A percentile compares a stretch with the other conserved stretches of the same genome.
These are phyloP conservation scores for Boeremia exigua DNA, from an alignment of 2,329 filamentous ascomycete species.

Conservation along the genomic window DNA sequence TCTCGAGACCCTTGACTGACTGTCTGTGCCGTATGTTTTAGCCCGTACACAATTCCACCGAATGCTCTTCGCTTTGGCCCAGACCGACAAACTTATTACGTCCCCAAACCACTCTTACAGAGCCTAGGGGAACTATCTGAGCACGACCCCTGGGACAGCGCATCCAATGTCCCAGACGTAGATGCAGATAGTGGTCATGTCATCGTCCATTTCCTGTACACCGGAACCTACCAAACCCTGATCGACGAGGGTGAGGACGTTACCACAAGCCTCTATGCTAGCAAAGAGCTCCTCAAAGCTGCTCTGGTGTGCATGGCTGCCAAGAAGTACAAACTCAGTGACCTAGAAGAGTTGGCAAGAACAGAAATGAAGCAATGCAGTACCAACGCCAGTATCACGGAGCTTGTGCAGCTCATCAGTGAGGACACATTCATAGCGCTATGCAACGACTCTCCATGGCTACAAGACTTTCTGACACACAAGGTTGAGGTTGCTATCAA, in stretches of 20 bases:
- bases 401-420: background rate
- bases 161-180: too few species aligned
- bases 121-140: too few species aligned
- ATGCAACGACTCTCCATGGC: background rate
- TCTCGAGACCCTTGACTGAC: too few species aligned
- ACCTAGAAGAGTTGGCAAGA: background rate
- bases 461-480: background rate
- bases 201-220: background rate
- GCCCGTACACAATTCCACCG: too few species aligned
- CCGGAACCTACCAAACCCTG: background rate
- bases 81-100: too few species aligned
- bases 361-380: background rate
- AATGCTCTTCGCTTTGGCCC: too few species aligned
- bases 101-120: too few species aligned
- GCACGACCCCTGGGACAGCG: too few species aligned
- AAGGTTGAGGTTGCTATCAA: background rate
- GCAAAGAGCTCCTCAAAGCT: background rate
- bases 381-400: background rate
- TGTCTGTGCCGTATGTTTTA: too few species aligned
- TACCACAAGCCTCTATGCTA: too few species aligned
- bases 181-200: background rate
- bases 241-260: background rate
- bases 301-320: background rate
- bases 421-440: background rate
- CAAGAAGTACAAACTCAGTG: background rate